Evolutionary conservation across 1,139 yeast species (phyloP), one percentile per base, ranked within the genome.

Genomic region (Entelexis paramagnoliae): DNA sequence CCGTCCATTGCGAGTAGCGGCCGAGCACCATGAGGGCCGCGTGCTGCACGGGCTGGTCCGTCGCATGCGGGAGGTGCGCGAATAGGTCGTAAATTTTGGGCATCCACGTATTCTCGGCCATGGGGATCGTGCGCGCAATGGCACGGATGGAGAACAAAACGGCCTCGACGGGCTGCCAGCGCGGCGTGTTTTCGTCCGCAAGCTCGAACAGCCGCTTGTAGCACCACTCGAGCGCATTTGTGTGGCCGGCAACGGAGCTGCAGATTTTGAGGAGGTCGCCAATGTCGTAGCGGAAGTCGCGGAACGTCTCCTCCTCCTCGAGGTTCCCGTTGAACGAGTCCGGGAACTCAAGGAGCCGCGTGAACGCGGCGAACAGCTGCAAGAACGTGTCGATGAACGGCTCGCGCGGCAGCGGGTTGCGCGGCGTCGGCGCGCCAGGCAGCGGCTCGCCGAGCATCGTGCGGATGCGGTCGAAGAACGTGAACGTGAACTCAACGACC

Each of bases 241-340:
- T 70, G 2, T 94, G 76, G 0, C 97, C 97, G 40, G 86, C 80
- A 2, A 91, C 89, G 1, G 86, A 84, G 60, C 96, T 86, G 68
- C 97, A 88, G 65, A 89, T 96, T 64, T 91, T 93, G 57, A 93
- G 72, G 13, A 91, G 95, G 65, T 91, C 97, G 30, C 97, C 97
- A 85, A 91, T 86, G 57, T 88, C 96, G 67, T 91, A 93, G 62
- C 99, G 75, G 68, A 89, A 91, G 52, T 87, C 94, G 62, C 86
- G 81, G 66, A 93, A 93, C 65, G 86, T 86, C 63, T 91, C 99
- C 65, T 88, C 96, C 54, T 80, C 85, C 66, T 88, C 96, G 56
- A 75, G 75, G 62, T 80, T 82, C 35, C 81, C 81, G 43, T 71
- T 72, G 58, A 81, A 81, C 41, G 70, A 72, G 2, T 65, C 67